phyloP scores from a whole-genome alignment of 257 asterid species.

The Lycium ferocissimum region DNA sequence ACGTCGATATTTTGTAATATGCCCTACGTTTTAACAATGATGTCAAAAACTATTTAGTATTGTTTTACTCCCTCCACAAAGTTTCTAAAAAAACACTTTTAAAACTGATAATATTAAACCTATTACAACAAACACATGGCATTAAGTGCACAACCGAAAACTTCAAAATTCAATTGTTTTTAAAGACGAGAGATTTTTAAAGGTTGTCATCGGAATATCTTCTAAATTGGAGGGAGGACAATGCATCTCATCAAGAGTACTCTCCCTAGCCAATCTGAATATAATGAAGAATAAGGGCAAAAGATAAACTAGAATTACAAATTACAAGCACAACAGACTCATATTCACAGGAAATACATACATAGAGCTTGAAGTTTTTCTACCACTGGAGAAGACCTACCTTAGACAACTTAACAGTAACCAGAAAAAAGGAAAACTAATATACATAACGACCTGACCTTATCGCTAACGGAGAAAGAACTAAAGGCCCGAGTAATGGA shows the following conservation, averaged over 20 bases:
- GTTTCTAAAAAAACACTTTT: not conserved
- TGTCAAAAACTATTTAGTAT: not conserved
- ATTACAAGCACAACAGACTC: not conserved
- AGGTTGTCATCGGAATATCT: not conserved
- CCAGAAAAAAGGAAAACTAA: conserved; percentile 25
- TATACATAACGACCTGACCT: conserved; percentile 44
- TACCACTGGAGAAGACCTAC: conserved; percentile 15
- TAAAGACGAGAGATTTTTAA: not conserved
- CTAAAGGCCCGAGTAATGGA: conserved; percentile 2
- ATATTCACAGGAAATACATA: conserved; percentile 11
- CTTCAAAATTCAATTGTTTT: not conserved
- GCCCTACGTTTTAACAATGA: not conserved
- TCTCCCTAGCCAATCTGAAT: not conserved
- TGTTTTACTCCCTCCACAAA: not conserved
- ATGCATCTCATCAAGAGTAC: not conserved
- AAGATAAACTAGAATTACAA: not conserved
- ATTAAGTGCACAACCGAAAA: not conserved
- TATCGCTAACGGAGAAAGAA: conserved; percentile 30
- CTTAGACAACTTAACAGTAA: not conserved
- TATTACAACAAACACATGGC: not conserved
- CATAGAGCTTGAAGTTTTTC: not conserved
- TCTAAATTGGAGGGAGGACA: not conserved
- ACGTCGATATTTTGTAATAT: not conserved
- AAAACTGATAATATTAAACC: not conserved
- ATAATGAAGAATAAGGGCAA: not conserved